Conservation (phyloP, 768 basidiomycete species). For the Termitomyces sp. region DNA sequence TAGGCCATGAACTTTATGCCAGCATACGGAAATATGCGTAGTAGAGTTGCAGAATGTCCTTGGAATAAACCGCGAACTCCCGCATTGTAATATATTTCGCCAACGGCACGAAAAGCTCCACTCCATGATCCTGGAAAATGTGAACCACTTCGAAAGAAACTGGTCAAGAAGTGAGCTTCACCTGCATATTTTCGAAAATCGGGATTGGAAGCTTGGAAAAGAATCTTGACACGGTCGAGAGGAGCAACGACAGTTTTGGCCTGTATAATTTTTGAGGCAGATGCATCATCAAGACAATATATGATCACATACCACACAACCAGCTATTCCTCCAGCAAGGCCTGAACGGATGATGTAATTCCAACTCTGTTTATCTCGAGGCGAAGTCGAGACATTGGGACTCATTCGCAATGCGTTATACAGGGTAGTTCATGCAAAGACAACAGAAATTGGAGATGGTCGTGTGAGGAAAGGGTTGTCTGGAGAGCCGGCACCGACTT, state of each 20-base stretch:
- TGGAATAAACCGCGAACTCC: constrained; percentile 85
- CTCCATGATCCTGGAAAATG: constrained; percentile 64
- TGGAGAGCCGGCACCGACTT: neutral
- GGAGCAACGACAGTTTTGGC: constrained; percentile 95
- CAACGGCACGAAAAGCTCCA: constrained; percentile 75
- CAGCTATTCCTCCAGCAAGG: constrained; percentile 89
- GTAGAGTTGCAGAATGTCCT: constrained; percentile 92
- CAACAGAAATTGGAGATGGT: neutral
- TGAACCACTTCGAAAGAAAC: neutral
- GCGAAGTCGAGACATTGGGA: constrained; percentile 45
- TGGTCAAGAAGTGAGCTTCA: constrained; percentile 31
- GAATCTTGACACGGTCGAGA: constrained; percentile 95
- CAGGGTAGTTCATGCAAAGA: constrained; percentile 27
- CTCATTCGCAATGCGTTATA: constrained; percentile 44
- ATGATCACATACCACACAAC: constrained; percentile 71
- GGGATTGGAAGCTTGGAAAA: constrained; percentile 95
- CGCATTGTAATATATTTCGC: constrained; percentile 57
- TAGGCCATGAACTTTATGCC: constrained; percentile 97
- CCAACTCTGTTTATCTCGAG: constrained; percentile 49
- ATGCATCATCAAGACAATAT: neutral
- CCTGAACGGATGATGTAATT: constrained; percentile 74
- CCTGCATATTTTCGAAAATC: constrained; percentile 94
- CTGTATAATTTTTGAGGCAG: constrained; percentile 31
- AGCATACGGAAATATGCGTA: constrained; percentile 95
- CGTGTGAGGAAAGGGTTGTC: neutral